phyloP scores from a whole-genome alignment of 768 basidiomycete species.

The Phlebiopsis flavidoalba region DNA sequence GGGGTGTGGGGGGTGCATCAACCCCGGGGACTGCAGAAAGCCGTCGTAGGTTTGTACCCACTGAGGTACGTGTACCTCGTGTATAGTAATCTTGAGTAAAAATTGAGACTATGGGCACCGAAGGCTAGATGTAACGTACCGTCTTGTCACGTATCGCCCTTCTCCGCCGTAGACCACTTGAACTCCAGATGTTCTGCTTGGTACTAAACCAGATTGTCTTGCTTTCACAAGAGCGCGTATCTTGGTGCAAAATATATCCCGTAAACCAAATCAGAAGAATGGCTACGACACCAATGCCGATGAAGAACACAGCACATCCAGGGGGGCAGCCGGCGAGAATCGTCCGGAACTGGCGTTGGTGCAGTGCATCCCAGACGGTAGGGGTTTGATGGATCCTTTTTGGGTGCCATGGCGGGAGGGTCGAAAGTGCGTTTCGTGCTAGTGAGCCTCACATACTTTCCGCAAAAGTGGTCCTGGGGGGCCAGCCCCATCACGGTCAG shows the following conservation, averaged over 20 bases:
- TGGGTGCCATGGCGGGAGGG: not conserved
- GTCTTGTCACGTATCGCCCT: not conserved
- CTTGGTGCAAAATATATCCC: not conserved
- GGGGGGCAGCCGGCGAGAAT: not conserved
- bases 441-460: not conserved
- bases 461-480: not conserved
- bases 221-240: not conserved
- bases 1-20: not conserved
- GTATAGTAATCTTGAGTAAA: not conserved
- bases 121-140: not conserved
- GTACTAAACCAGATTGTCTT: not conserved
- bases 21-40: not conserved
- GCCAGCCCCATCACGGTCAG: not conserved
- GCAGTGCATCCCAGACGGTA: not conserved
- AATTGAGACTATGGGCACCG: not conserved
- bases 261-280: not conserved
- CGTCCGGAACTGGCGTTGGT: not conserved
- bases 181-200: not conserved
- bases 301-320: conserved; percentile 3
- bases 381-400: too few relatives aligned
- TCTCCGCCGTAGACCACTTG: not conserved
- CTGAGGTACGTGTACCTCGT: not conserved
- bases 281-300: not conserved
- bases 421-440: not conserved
- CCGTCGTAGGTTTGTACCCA: not conserved